Conservation (phyloP, 768 basidiomycete genomes). For the Hirschioporus abietinus region DNA sequence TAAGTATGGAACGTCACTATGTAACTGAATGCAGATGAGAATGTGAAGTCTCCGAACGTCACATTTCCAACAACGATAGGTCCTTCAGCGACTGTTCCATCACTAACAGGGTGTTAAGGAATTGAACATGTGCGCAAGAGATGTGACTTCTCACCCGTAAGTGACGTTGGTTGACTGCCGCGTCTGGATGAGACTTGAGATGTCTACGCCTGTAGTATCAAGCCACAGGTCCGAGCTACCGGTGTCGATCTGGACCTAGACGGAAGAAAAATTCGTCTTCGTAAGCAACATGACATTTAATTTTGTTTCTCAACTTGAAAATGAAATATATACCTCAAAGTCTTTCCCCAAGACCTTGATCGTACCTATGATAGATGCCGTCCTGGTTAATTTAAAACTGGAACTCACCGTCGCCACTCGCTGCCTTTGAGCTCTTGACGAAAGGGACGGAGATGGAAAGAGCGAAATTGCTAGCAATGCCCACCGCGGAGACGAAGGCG, state of each 20-base stretch:
- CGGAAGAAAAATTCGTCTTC: not conserved
- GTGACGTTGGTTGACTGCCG: not conserved
- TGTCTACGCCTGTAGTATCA: conserved; percentile 31
- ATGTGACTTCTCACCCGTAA: not conserved
- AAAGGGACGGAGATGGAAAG: not conserved
- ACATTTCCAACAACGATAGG: not conserved
- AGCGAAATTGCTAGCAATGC: not conserved
- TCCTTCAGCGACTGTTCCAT: conserved; percentile 1
- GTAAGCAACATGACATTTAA: not conserved
- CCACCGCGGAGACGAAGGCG: not conserved
- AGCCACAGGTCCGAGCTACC: conserved; percentile 92
- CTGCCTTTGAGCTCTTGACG: not conserved
- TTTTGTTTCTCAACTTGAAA: not conserved
- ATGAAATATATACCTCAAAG: not conserved
- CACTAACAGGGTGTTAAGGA: not conserved
- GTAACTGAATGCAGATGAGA: not conserved
- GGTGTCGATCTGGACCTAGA: conserved; percentile 57
- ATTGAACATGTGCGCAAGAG: not conserved
- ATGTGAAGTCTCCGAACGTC: not conserved
- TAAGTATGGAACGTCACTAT: not conserved
- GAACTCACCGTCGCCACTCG: not conserved
- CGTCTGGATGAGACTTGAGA: not conserved
- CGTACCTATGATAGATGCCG: not conserved
- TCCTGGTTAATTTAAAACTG: not conserved
- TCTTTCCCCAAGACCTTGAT: not conserved